Conservation (phyloP, 2,329 filamentous ascomycete genomes). For the Neopestalotiopsis clavispora region DNA sequence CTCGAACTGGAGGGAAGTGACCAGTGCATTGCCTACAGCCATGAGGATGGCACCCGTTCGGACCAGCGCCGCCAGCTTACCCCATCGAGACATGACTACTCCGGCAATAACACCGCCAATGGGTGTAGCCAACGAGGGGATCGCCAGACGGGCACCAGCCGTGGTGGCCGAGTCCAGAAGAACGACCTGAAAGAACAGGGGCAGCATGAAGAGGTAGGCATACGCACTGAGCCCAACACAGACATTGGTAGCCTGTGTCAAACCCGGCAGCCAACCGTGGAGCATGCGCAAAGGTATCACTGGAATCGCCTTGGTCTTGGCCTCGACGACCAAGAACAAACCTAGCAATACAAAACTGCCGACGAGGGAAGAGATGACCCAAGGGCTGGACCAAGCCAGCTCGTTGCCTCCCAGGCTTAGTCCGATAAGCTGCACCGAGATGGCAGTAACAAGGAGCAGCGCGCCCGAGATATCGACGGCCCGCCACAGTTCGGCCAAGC, state of each 20-base stretch:
- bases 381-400: constrained; percentile 54
- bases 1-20: constrained; percentile 52
- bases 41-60: constrained; percentile 56
- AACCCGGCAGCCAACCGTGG: constrained; percentile 56
- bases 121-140: constrained; percentile 65
- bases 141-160: constrained; percentile 67
- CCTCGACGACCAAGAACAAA: constrained; percentile 54
- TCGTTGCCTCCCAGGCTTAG: constrained; percentile 62
- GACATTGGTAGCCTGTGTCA: constrained; percentile 63
- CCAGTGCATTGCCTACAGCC: constrained; percentile 57
- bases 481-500: constrained; percentile 49
- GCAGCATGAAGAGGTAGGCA: constrained; percentile 71
- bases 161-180: constrained; percentile 66
- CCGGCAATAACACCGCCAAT: constrained; percentile 61
- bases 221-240: constrained; percentile 66
- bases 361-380: constrained; percentile 51
- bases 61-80: constrained; percentile 56
- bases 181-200: constrained; percentile 73
- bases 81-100: constrained; percentile 62
- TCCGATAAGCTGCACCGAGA: constrained; percentile 62
- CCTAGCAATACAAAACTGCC: constrained; percentile 47
- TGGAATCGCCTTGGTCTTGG: constrained; percentile 53
- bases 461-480: constrained; percentile 64
- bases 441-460: constrained; percentile 58
- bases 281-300: constrained; percentile 63